Conservation (phyloP, 257 asterid genomes). For the Oldenlandia corymbosa region DNA sequence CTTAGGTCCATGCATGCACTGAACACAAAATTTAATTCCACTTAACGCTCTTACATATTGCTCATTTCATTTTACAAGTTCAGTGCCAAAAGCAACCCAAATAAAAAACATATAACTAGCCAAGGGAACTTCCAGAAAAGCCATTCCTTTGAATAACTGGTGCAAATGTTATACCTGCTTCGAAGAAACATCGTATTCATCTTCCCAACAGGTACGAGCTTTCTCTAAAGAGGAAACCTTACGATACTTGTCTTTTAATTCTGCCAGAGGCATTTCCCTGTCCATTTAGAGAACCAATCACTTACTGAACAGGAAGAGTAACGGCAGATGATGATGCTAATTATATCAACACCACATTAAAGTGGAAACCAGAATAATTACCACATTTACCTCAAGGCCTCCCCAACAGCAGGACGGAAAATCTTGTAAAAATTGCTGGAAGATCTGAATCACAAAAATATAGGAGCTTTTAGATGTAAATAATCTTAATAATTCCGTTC, state of each 20-base stretch:
- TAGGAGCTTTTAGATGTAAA: constrained; percentile 15
- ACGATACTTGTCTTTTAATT: constrained; percentile 79
- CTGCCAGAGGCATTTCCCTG: constrained; percentile 92
- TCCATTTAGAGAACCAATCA: constrained; percentile 22
- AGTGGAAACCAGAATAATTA: neutral
- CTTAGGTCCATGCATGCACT: constrained; percentile 99
- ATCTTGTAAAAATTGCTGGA: constrained; percentile 70
- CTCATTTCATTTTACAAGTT: neutral
- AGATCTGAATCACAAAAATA: constrained; percentile 49
- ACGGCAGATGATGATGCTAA: neutral
- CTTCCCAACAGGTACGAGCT: constrained; percentile 86
- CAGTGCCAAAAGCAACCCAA: neutral
- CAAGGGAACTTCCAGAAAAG: constrained; percentile 7
- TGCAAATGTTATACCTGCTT: constrained; percentile 52
- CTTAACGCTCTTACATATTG: neutral
- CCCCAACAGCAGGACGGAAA: constrained; percentile 88
- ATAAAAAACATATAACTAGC: neutral
- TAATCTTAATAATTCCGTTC: too few relatives aligned
- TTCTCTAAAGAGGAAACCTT: constrained; percentile 55
- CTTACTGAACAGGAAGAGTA: neutral
- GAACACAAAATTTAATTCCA: constrained; percentile 18
- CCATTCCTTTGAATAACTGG: neutral
- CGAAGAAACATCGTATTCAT: constrained; percentile 71
- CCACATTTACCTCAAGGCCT: constrained; percentile 62
- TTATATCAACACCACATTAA: neutral